These are phyloP conservation scores for Myrica gale DNA, from an alignment of 306 rosid species.

Conservation along the genomic window DNA sequence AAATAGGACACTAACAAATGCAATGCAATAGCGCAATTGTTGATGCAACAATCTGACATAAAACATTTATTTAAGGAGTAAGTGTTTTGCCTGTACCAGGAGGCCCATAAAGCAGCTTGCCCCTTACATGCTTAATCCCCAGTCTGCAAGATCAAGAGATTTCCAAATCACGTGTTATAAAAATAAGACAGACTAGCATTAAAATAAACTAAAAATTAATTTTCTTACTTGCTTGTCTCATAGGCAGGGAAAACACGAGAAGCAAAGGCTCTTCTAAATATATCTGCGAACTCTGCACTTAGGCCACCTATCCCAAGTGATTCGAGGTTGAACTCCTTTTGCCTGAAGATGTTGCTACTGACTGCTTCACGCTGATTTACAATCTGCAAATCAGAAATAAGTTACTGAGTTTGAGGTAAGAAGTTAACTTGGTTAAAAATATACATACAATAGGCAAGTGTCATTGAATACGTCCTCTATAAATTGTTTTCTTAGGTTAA, in stretches of 20 bases:
- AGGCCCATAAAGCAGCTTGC: conserved; percentile 95
- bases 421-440: conserved; percentile 14
- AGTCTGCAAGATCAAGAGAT: conserved; percentile 56
- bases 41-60: too few relatives aligned
- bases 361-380: conserved; percentile 91
- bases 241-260: conserved; percentile 98
- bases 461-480: conserved; percentile 12
- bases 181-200: conserved; percentile 19
- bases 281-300: conserved; percentile 89
- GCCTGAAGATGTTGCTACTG: conserved; percentile 83
- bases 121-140: conserved; percentile 98
- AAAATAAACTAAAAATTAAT: conserved; percentile 15
- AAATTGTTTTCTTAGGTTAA: conserved; percentile 20
- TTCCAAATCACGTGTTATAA: conserved; percentile 33
- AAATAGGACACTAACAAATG: too few relatives aligned
- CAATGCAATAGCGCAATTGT: too few relatives aligned
- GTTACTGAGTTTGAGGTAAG: conserved; percentile 2
- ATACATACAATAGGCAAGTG: background rate
- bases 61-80: conserved; percentile 1
- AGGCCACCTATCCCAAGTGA: conserved; percentile 92
- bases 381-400: conserved; percentile 52
- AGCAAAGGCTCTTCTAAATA: conserved; percentile 99
- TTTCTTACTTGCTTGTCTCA: conserved; percentile 80
- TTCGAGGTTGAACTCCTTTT: conserved; percentile 92
- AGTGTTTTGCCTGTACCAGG: conserved; percentile 99